These are phyloP conservation scores for Phlyctochytrium planicorne DNA, from an alignment of 192 early-diverging fungal species.

Conservation along the genomic window DNA sequence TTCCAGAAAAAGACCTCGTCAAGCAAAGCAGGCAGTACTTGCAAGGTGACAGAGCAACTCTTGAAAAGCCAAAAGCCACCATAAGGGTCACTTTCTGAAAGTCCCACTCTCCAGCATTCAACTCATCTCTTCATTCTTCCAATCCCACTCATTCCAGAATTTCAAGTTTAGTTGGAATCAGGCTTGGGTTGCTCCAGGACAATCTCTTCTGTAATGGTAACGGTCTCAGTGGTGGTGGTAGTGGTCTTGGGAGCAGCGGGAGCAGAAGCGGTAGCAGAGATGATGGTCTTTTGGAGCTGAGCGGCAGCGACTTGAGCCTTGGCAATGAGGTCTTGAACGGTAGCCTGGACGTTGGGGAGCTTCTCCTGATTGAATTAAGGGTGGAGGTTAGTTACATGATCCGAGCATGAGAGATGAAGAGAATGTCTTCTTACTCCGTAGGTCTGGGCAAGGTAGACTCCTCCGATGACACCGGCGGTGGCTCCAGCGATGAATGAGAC, in stretches of 20 bases:
- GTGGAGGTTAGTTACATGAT: neutral
- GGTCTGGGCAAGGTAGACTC: constrained; percentile 9
- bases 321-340: neutral
- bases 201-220: constrained; percentile 1
- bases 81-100: too few relatives aligned
- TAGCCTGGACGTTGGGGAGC: constrained; percentile 5
- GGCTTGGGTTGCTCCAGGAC: constrained; percentile 8
- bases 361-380: neutral
- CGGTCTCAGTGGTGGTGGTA: neutral
- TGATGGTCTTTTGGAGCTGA: neutral
- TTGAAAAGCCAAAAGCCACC: too few relatives aligned
- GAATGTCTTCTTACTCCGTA: neutral
- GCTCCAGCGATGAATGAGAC: neutral
- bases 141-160: too few relatives aligned
- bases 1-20: too few relatives aligned
- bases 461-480: neutral
- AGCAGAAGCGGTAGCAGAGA: neutral
- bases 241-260: neutral
- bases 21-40: too few relatives aligned
- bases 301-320: constrained; percentile 8
- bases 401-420: neutral
- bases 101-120: too few relatives aligned
- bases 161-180: neutral
- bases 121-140: too few relatives aligned
- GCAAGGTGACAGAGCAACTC: too few relatives aligned